phyloP scores from a whole-genome alignment of 176 grass and related monocot genomes.

The Eragrostis nindensis region DNA sequence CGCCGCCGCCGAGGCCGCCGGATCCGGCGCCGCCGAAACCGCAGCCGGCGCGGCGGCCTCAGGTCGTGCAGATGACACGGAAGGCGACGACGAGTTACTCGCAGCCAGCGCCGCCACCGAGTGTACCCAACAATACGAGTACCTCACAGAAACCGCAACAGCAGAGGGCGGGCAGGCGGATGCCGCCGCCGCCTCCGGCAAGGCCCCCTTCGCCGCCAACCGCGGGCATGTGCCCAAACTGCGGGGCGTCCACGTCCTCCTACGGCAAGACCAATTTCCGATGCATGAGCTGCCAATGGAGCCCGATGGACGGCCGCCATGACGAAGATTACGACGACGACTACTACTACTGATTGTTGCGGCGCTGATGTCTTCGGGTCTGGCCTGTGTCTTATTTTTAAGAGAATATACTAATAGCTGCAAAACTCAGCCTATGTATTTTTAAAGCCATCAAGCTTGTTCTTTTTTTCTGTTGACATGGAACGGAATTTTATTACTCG shows the following conservation, averaged over 20 bases:
- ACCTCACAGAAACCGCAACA: too few relatives aligned
- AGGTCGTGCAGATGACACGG: conserved; percentile 14
- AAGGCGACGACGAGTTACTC: background rate
- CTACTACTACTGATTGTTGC: background rate
- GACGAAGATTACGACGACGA: background rate
- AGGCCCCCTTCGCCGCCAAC: background rate
- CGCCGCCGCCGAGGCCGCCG: background rate
- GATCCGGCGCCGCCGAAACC: background rate
- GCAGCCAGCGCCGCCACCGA: background rate
- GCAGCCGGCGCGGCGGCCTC: background rate
- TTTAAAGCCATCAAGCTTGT: too few relatives aligned
- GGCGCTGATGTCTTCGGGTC: too few relatives aligned
- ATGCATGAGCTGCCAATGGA: conserved; percentile 3
- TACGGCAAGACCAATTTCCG: background rate
- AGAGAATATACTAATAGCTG: too few relatives aligned
- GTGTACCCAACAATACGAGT: too few relatives aligned
- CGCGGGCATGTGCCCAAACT: background rate
- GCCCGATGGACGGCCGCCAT: background rate
- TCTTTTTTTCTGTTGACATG: too few relatives aligned
- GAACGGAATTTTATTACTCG: too few relatives aligned
- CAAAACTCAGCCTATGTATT: too few relatives aligned
- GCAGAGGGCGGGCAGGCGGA: background rate
- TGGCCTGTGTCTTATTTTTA: too few relatives aligned
- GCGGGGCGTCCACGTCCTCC: background rate
- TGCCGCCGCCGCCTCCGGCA: background rate